Evolutionary conservation across 2,329 filamentous ascomycete species (phyloP).

Genomic region (Penicillium palitans): DNA sequence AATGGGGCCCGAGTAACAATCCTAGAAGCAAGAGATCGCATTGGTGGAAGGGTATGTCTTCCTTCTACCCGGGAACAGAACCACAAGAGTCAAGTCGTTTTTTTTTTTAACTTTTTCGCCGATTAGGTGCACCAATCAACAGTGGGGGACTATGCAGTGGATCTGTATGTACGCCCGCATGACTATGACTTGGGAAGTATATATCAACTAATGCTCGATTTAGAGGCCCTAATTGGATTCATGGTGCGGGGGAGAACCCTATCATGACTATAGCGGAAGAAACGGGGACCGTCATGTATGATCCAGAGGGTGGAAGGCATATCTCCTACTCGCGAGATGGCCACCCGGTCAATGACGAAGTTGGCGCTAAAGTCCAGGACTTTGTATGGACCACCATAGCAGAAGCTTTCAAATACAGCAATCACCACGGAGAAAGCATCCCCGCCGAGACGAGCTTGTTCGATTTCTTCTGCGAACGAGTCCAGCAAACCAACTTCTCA

Average conservation of each 20-base stretch:
- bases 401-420: slow-evolving; percentile 61
- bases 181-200: neutral
- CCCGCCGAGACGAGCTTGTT: slow-evolving; percentile 54
- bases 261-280: slow-evolving; percentile 57
- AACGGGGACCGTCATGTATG: slow-evolving; percentile 53
- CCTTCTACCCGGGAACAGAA: neutral
- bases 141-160: slow-evolving; percentile 53
- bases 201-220: neutral
- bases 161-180: slow-evolving; percentile 51
- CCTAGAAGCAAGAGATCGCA: slow-evolving; percentile 58
- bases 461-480: slow-evolving; percentile 57
- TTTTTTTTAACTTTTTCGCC: slow-evolving; percentile 9
- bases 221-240: slow-evolving; percentile 66
- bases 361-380: slow-evolving; percentile 38
- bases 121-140: slow-evolving; percentile 52
- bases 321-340: slow-evolving; percentile 52
- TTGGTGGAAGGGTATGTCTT: slow-evolving; percentile 57
- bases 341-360: slow-evolving; percentile 37
- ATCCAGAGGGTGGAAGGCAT: slow-evolving; percentile 53
- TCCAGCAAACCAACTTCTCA: slow-evolving; percentile 43
- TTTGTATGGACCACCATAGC: slow-evolving; percentile 61
- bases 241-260: slow-evolving; percentile 61
- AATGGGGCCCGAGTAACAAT: slow-evolving; percentile 60
- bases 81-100: neutral
- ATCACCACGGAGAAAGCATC: slow-evolving; percentile 53